Evolutionary conservation across 306 rosid species (phyloP).

Genomic region (Cajanus cajan): DNA sequence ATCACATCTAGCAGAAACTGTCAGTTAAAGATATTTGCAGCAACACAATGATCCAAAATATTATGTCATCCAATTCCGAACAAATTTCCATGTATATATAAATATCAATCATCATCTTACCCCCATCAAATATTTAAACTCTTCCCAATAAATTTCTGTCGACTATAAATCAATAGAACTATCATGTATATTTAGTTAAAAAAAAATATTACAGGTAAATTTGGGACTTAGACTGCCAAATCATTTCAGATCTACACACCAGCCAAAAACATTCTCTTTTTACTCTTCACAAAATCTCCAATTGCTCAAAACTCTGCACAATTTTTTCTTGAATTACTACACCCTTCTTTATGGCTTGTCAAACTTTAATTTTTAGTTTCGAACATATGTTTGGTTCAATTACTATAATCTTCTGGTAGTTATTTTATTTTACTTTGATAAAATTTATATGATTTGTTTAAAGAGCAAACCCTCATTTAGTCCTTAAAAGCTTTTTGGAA

Average conservation of each 20-base stretch:
- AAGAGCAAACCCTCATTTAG: neutral
- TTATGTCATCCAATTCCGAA: neutral
- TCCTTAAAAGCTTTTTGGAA: neutral
- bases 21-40: constrained; percentile 21
- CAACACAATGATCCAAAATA: neutral
- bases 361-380: neutral
- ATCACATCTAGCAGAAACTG: neutral
- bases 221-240: neutral
- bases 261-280: neutral
- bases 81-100: neutral
- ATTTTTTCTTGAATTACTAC: neutral
- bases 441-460: neutral
- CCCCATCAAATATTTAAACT: neutral
- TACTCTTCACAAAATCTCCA: constrained; percentile 1
- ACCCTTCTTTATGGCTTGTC: neutral
- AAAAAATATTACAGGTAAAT: neutral
- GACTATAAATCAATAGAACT: neutral
- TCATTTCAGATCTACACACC: neutral
- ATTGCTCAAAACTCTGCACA: constrained; percentile 3
- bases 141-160: constrained; percentile 1
- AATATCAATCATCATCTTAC: neutral
- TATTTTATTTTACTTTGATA: constrained; percentile 11
- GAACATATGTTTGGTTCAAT: neutral
- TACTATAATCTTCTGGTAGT: neutral
- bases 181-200: neutral